Base-by-base conservation (phyloP, 805 yeast genomes). In the Blastobotrys peoriensis region DNA sequence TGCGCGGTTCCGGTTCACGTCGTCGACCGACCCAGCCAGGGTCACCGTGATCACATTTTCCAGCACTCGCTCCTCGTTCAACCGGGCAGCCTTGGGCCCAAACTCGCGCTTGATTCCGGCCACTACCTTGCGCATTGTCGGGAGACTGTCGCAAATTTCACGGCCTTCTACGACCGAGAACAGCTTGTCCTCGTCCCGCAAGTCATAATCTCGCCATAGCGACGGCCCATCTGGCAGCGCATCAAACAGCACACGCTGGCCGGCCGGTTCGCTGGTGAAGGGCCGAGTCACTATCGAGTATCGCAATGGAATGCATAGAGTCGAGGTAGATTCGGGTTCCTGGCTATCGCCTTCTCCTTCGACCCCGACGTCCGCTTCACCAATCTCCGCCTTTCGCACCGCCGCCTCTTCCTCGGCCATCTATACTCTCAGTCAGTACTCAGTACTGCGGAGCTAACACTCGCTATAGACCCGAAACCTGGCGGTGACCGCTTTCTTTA, bases 21-120 rank as follows among this genome's bases (percentile, higher is more conserved):
- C 47, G 3, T 41, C 44, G 10, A 40, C 28, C 2, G 48, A 46
- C 40, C 77, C 77, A 38, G 57, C 55, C 20, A 73, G 53, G 16
- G 62, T 51, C 9, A 71, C 61, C 2, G 71, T 64, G 16, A 73
- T 59, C 33, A 66, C 56, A 20, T 61, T 62, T 42, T 62, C 63
- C 33, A 53, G 58, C 42, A 62, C 47, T 33, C 63, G 62, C 10
- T 71, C 70, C 45, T 64, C 69, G 21, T 60, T 50, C n/a, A 67
- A 13, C 15, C 35, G 28, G 16, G 46, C 57, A 25, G 30, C 8
- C 13, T 25, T 25, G 13, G 30, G 13, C 21, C 38, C 41, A 3
- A 18, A 18, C 8, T 49, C 48, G 2, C 36, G 10, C 36, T 38
- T 36, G 44, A 42, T 43, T n/a, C 43, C 44, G 3, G 36, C 20